Percentiles rank a stretch among this genome's conserved stretches.
Evolutionary conservation across 2,329 filamentous ascomycete species (phyloP).

Genomic region (Colletotrichum godetiae): DNA sequence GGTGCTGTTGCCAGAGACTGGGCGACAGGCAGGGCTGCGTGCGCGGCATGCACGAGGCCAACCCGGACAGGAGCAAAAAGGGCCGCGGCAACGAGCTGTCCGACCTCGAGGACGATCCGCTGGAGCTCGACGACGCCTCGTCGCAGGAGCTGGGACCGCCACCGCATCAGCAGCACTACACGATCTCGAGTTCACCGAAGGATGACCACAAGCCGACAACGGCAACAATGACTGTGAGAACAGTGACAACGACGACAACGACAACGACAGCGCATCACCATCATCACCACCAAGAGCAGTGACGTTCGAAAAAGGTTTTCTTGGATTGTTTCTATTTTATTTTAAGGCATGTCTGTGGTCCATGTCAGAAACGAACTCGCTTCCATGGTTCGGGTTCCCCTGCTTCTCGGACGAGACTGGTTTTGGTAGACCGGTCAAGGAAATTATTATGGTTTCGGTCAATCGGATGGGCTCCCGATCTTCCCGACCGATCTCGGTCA

Average conservation of each 20-base stretch:
- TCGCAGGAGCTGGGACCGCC: conserved; percentile 2
- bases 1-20: conserved; percentile 31
- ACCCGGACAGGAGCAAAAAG: conserved; percentile 34
- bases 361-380: not conserved
- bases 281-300: not conserved
- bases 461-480: conserved; percentile 17
- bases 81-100: conserved; percentile 31
- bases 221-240: not conserved
- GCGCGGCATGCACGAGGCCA: conserved; percentile 32
- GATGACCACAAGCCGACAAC: not conserved
- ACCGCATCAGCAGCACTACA: conserved; percentile 14
- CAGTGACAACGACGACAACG: no score
- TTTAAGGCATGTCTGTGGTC: not conserved
- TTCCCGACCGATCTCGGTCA: not conserved
- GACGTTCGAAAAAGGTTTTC: not conserved
- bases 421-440: conserved; percentile 10
- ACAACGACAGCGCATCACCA: not conserved
- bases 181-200: not conserved
- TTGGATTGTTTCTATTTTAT: not conserved
- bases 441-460: conserved; percentile 6
- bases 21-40: conserved; percentile 29
- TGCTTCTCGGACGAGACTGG: not conserved
- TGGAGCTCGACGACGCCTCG: conserved; percentile 15
- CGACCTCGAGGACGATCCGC: conserved; percentile 29
- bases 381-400: not conserved